phyloP scores from a whole-genome alignment of 192 early-diverging fungal species.

The Jimgerdemannia flammicorona region DNA sequence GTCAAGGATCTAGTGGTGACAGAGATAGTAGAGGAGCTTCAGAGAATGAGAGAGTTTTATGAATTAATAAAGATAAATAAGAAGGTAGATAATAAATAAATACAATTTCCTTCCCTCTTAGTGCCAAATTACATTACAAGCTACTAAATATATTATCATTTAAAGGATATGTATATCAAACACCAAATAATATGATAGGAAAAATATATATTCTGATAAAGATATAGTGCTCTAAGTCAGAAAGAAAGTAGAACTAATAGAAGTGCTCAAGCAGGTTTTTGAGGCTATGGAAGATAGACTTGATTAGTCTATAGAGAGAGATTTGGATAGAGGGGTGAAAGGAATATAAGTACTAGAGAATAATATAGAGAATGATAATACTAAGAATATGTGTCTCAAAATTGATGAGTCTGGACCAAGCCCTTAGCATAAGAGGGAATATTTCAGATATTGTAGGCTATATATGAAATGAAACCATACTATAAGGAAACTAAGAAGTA shows the following conservation, averaged over 20 bases:
- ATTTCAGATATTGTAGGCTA: no score
- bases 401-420: no score
- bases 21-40: slow-evolving; percentile 27
- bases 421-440: no score
- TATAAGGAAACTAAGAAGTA: no score
- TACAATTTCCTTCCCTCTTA: slow-evolving; percentile 35
- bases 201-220: slow-evolving; percentile 89
- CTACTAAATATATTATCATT: slow-evolving; percentile 35
- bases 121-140: slow-evolving; percentile 27
- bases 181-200: slow-evolving; percentile 73
- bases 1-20: slow-evolving; percentile 14
- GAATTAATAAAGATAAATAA: slow-evolving; percentile 18
- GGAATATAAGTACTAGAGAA: neutral
- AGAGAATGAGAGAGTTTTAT: slow-evolving; percentile 41
- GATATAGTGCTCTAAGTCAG: slow-evolving; percentile 70
- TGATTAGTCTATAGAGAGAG: slow-evolving; percentile 52
- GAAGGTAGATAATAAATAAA: slow-evolving; percentile 38
- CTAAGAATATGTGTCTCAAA: no score
- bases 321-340: no score
- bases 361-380: slow-evolving; percentile 58
- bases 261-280: slow-evolving; percentile 93
- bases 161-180: slow-evolving; percentile 66
- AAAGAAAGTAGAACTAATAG: slow-evolving; percentile 92
- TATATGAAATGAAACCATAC: no score
- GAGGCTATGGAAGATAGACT: slow-evolving; percentile 77